Evolutionary conservation across 2,329 filamentous ascomycete species (phyloP).

Genomic region (Monilinia laxa): DNA sequence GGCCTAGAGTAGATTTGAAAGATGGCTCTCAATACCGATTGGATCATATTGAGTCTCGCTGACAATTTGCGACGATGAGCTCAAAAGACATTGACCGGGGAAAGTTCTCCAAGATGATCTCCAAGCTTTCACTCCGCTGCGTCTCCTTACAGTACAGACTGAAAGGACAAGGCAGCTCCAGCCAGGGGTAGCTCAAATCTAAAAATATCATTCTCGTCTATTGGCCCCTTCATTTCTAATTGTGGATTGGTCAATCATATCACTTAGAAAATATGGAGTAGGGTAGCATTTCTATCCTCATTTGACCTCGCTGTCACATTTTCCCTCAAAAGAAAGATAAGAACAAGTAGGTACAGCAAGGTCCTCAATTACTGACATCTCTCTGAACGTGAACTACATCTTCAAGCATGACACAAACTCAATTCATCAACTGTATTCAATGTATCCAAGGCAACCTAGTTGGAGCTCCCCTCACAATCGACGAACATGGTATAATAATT

Average conservation of each 20-base stretch:
- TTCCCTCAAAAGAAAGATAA: background rate
- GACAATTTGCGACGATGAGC: background rate
- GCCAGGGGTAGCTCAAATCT: too few species aligned
- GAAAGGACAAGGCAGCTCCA: too few species aligned
- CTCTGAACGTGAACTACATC: background rate
- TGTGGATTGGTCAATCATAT: background rate
- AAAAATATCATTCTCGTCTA: background rate
- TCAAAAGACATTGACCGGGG: background rate
- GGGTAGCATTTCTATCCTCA: background rate
- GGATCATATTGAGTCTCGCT: background rate
- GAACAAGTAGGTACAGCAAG: background rate
- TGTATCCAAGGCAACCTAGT: constrained; percentile 33
- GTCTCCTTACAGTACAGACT: too few species aligned
- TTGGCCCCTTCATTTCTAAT: background rate
- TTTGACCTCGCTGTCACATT: background rate
- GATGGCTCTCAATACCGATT: background rate
- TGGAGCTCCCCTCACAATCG: constrained; percentile 30
- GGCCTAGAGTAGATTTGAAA: background rate
- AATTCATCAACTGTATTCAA: constrained; percentile 36
- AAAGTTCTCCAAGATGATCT: background rate
- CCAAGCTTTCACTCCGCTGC: background rate
- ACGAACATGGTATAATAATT: constrained; percentile 33
- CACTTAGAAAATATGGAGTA: background rate
- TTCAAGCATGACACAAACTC: constrained; percentile 28
- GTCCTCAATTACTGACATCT: too few species aligned